A percentile compares a stretch with the other conserved stretches of the same genome.
Conservation (phyloP, 2,329 filamentous ascomycete genomes). For the Gliomastix tumulicola region DNA sequence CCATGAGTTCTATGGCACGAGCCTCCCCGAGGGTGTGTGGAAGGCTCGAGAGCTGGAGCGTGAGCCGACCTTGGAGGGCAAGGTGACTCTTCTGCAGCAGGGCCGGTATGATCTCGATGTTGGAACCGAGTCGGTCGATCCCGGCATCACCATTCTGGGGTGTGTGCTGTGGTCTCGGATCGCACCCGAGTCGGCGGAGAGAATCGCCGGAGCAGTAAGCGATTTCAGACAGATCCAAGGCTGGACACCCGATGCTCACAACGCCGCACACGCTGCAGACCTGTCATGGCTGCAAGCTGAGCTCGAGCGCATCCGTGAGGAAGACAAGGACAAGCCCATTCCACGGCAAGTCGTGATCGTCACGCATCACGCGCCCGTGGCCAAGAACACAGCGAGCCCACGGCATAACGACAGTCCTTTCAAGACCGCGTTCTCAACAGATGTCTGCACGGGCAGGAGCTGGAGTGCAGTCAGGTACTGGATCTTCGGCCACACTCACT, state of each 20-base stretch:
- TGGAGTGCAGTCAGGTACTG: slow-evolving; percentile 24
- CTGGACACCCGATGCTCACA: slow-evolving; percentile 45
- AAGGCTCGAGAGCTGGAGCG: slow-evolving; percentile 25
- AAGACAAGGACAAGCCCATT: slow-evolving; percentile 24
- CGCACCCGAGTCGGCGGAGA: slow-evolving; percentile 22
- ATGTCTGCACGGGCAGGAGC: slow-evolving; percentile 19
- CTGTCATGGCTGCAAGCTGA: slow-evolving; percentile 39
- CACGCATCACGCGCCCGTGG: slow-evolving; percentile 51
- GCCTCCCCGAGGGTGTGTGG: slow-evolving; percentile 25
- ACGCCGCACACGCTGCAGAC: slow-evolving; percentile 37
- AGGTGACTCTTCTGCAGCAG: slow-evolving; percentile 35
- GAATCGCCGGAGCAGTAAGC: slow-evolving; percentile 36
- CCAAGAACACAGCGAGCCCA: slow-evolving; percentile 39
- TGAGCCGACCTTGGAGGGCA: slow-evolving; percentile 27
- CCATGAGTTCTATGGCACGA: slow-evolving; percentile 44
- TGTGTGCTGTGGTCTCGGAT: slow-evolving; percentile 52
- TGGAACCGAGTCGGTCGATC: slow-evolving; percentile 22
- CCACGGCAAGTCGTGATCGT: slow-evolving; percentile 37
- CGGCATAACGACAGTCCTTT: slow-evolving; percentile 37
- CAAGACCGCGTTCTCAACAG: slow-evolving; percentile 45
- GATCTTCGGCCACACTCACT: slow-evolving; percentile 44
- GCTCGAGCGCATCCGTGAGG: slow-evolving; percentile 21
- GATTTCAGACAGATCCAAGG: slow-evolving; percentile 47
- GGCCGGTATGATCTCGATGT: not conserved
- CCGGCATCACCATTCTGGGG: slow-evolving; percentile 43